Evolutionary conservation across 2,329 filamentous ascomycete species (phyloP), one percentile per base, ranked within the genome.

Genomic region (Pleoardoris graminearum): DNA sequence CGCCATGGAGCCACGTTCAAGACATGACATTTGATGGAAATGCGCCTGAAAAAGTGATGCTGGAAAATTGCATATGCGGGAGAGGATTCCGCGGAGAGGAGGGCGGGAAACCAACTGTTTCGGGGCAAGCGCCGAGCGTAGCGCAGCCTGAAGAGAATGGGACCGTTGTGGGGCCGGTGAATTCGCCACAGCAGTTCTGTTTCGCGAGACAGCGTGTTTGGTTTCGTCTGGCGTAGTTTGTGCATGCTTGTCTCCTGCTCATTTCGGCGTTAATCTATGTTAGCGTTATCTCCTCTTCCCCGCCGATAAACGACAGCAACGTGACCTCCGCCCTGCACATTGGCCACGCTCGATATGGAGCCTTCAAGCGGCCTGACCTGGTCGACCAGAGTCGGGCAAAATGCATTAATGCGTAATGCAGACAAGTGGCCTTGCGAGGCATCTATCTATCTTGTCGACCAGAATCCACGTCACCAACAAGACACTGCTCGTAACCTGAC

Each of bases 261-360:
- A 55, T 54, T 59, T 54, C 30, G 43, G 47, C 19, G 35, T 52
- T 54, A 59, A 59, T 61, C 48, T 48, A 56, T 49, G 30, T 52
- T 59, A 53, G 53, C 61, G 61, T 58, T 48, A 57, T 50, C 7
- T 23, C 19, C 12, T 32, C 51, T 45, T 53, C 53, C 45, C 44
- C 50, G 50, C 55, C 42, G 17, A 54, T 19, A 33, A 38, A 41
- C 33, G 43, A 45, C 19, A n/a, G 8, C 32, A 25, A 39, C 21
- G 36, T n/a, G 37, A 37, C 25, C 32, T 42, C 35, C 42, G 29
- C 44, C 48, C 41, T 41, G 46, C 45, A 48, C 51, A 47, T 50
- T 52, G 35, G 37, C 44, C 32, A 32, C 33, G 35, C 38, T 41
- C 25, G 45, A 51, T 36, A 55, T 55, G 44, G 46, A 37, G 21